These are phyloP conservation scores for Dictyostelium citrinum DNA, from an alignment of 78 protist species.

Conservation along the genomic window DNA sequence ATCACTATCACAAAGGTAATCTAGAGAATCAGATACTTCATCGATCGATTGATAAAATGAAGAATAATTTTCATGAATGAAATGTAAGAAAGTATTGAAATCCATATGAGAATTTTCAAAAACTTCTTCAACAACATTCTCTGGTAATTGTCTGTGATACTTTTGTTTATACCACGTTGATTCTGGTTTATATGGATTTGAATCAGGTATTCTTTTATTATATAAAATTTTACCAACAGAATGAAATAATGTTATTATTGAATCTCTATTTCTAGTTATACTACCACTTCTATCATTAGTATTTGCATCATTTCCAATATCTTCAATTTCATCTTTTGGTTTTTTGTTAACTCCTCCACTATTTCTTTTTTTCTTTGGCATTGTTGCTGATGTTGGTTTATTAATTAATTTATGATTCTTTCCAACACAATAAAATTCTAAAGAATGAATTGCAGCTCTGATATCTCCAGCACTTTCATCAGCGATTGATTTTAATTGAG, in stretches of 20 bases:
- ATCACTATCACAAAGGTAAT: conserved; percentile 45
- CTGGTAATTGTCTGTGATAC: conserved; percentile 6
- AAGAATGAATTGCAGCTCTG: conserved; percentile 48
- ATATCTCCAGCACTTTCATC: conserved; percentile 62
- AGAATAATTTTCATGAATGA: conserved; percentile 40
- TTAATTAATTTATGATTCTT: neutral
- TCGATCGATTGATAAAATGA: conserved; percentile 43
- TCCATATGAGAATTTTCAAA: conserved; percentile 49
- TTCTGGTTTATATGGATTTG: neutral
- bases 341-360: neutral
- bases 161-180: conserved; percentile 28
- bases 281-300: too few species aligned
- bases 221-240: conserved; percentile 54
- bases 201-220: conserved; percentile 16
- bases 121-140: conserved; percentile 26
- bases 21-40: conserved; percentile 3
- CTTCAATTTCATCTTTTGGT: neutral
- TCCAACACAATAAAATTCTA: conserved; percentile 57
- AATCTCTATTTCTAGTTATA: neutral
- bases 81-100: neutral
- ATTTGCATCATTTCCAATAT: neutral
- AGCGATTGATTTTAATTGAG: conserved; percentile 5
- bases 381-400: neutral
- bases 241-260: conserved; percentile 22
- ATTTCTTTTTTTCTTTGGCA: neutral